Evolutionary conservation across 345 rosid species (phyloP), one percentile per base, ranked within the genome.

Genomic region (Fremontodendron californicum): DNA sequence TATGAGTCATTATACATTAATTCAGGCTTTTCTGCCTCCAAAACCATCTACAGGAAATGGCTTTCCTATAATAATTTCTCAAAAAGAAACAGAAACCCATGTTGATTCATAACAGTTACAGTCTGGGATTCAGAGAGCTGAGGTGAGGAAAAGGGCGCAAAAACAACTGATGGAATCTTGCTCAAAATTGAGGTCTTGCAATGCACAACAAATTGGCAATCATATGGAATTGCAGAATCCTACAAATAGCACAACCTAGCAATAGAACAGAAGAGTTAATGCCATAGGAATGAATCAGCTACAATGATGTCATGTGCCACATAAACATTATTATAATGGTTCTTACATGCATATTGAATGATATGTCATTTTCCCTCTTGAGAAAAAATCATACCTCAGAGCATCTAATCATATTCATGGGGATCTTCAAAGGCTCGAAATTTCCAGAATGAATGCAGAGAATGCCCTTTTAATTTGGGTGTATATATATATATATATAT

Each of bases 381-480:
- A 21, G 61, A 10, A 55, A 9, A 9, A 23, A 55, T 55, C 31
- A 23, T 55, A 55, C 29, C 9, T 62, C 40, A 31, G 5, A 62
- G n/a, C 42, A 33, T 2, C 21, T 62, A 1, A 61, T 31, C 40
- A 31, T 31, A 29, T 31, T 31, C 40, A 1, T 16, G 9, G 65
- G 19, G 37, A 54, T 54, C 35, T 33, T 33, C 35, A 33, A 33
- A 33, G 35, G 35, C 35, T 33, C 35, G 35, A 33, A 33, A 33
- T 33, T 33, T 33, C 95, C 61, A 94, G 92, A 84, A 93, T 97
- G 73, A 88, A 87, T 84, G 93, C 98, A 1, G 3, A 45, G 25
- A 68, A 75, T 39, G 11, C 71, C 21, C 75, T 31, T 27, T 60
- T 39, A 15, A 86, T 92, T 87, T 84, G 18, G 27, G 71, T 78